Base-by-base conservation (phyloP, 228 moss, liverwort and hornwort genomes). In the Sphagnum fallax region DNA sequence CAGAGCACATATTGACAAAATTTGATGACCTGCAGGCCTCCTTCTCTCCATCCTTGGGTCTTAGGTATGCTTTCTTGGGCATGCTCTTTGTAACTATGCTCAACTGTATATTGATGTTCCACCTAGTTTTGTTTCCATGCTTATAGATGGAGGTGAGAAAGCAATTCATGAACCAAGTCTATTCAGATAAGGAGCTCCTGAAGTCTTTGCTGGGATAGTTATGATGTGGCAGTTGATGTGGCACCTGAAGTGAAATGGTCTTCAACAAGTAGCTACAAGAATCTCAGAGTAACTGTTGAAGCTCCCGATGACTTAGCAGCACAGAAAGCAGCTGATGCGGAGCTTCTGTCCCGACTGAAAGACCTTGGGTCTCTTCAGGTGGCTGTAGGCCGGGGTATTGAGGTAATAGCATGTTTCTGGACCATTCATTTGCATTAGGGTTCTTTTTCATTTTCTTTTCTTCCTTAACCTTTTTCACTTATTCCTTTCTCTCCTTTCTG, bases 211-310 rank as follows among this genome's bases (percentile, higher is more conserved):
- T 71, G 68, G 75, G 69, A 63, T 72, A 93, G 97, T 75, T 93
- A 98, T 81, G 90, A 90, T 83, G 90, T 94, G 81, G 92, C 94
- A 90, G 98, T 98, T 72, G 98, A 98, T 63, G 94, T 98, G 61
- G 86, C 87, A 64, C 98, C 98, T 32, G 90, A 94, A 71, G 79
- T 98, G 49, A 92, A 84, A 72, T 98, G 94, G 94, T 83, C 80
- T 60, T 84, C 98, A 0, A 94, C 92, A 60, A 71, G 75, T 72
- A 85, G 70, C 10, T 88, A 88, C 76, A 82, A 75, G 80, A 78
- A 77, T 62, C 77, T 88, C 60, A 85, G 85, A 76, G 88, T 85
- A 72, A 75, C 70, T 47, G 88, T 88, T 51, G 85, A 88, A 68
- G 85, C 80, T 10, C 82, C 85, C 68, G 88, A 85, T 63, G 85